Conservation (phyloP, 371 early-diverging fungal species). For the Mortierella sp. region DNA sequence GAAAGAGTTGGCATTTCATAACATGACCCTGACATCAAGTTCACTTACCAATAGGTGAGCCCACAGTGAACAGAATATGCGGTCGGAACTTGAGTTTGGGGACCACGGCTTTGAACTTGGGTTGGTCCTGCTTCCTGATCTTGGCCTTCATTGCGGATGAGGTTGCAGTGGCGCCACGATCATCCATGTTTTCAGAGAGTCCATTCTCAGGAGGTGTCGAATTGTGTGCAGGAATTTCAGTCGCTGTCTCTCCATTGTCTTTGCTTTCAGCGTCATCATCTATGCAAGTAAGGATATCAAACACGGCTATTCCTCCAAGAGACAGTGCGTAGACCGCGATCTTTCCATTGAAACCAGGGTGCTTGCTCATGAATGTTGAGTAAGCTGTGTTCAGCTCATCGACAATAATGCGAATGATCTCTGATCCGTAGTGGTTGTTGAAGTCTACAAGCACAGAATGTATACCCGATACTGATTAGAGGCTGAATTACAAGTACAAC, state of each 20-base stretch:
- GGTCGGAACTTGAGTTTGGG: slow-evolving; percentile 56
- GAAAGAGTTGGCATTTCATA: too few relatives aligned
- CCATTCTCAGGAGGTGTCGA: neutral
- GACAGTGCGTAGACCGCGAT: slow-evolving; percentile 70
- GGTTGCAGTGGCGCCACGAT: neutral
- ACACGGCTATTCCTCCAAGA: slow-evolving; percentile 73
- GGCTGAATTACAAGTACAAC: too few relatives aligned
- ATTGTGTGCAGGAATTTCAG: neutral
- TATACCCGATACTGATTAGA: too few relatives aligned
- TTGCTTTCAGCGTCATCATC: slow-evolving; percentile 56
- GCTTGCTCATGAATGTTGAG: slow-evolving; percentile 53
- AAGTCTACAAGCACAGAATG: slow-evolving; percentile 46
- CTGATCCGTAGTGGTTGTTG: slow-evolving; percentile 63
- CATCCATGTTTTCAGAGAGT: neutral
- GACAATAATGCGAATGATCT: slow-evolving; percentile 65
- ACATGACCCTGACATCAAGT: too few relatives aligned
- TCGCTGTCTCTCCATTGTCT: neutral
- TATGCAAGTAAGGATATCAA: slow-evolving; percentile 64
- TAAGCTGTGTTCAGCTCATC: slow-evolving; percentile 66
- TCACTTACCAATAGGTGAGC: slow-evolving; percentile 62
- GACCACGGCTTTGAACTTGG: slow-evolving; percentile 29
- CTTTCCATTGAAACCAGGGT: slow-evolving; percentile 70
- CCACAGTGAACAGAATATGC: slow-evolving; percentile 64
- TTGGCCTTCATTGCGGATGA: slow-evolving; percentile 2
- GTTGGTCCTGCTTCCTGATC: slow-evolving; percentile 32